A percentile compares a stretch with the other conserved stretches of the same genome.
These are phyloP conservation scores for Collybiopsis confluens DNA, from an alignment of 768 basidiomycete species.

Conservation along the genomic window DNA sequence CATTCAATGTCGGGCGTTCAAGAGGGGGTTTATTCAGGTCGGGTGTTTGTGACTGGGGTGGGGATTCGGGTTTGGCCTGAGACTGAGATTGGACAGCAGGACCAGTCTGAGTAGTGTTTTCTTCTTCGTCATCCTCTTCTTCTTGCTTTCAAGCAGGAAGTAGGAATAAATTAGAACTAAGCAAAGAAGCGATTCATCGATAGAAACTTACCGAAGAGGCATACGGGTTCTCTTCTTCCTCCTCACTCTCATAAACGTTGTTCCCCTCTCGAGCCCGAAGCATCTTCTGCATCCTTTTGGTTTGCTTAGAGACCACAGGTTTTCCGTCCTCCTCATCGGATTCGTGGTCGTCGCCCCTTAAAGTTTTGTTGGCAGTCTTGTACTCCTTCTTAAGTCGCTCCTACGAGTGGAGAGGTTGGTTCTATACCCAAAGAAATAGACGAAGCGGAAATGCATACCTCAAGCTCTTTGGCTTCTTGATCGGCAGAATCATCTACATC, in stretches of 20 bases:
- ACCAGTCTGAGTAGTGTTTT: slow-evolving; percentile 33
- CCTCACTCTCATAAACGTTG: slow-evolving; percentile 76
- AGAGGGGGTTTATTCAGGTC: slow-evolving; percentile 29
- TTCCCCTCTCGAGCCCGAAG: slow-evolving; percentile 83
- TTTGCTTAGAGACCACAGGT: slow-evolving; percentile 57
- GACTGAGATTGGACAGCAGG: slow-evolving; percentile 38
- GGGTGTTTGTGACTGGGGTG: slow-evolving; percentile 43
- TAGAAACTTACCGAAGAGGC: slow-evolving; percentile 59
- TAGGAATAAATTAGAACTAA: slow-evolving; percentile 8
- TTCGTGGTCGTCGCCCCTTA: slow-evolving; percentile 67
- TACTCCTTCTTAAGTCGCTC: slow-evolving; percentile 84
- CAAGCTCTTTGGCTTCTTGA: slow-evolving; percentile 79
- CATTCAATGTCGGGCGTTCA: slow-evolving; percentile 15
- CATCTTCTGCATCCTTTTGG: slow-evolving; percentile 80
- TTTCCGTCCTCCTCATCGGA: slow-evolving; percentile 71
- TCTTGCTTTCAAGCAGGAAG: slow-evolving; percentile 31
- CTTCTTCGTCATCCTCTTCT: slow-evolving; percentile 76
- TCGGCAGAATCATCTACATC: slow-evolving; percentile 65
- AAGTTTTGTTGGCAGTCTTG: slow-evolving; percentile 68
- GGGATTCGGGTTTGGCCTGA: slow-evolving; percentile 32
- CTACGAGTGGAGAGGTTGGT: slow-evolving; percentile 29
- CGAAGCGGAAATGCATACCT: slow-evolving; percentile 36
- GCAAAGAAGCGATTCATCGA: background rate
- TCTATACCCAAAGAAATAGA: background rate
- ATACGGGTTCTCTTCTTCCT: slow-evolving; percentile 83